These are phyloP conservation scores for Diplodia corticola DNA, from an alignment of 2,329 filamentous ascomycete genomes.

Conservation along the genomic window DNA sequence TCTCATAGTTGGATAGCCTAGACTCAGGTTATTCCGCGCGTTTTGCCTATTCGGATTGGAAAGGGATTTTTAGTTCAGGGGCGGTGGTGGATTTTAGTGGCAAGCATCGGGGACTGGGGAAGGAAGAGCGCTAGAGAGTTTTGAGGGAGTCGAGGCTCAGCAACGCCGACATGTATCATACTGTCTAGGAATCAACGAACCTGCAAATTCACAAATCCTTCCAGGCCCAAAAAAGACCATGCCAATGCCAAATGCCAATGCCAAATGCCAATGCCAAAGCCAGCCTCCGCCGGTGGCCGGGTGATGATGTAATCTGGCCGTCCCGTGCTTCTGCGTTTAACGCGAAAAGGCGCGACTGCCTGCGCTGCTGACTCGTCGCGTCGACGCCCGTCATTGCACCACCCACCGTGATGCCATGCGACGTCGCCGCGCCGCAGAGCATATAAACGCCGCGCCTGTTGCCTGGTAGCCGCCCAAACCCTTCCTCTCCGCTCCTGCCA, in stretches of 20 bases:
- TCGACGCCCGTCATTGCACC: conserved; percentile 8
- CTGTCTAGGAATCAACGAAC: conserved; percentile 23
- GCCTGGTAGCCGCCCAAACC: background rate
- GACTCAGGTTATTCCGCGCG: conserved; percentile 1
- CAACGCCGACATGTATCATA: conserved; percentile 23
- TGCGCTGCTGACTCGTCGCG: conserved; percentile 14
- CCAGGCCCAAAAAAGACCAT: too few relatives aligned
- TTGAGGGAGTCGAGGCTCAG: conserved; percentile 17
- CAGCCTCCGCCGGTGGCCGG: background rate
- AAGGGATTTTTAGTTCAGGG: conserved; percentile 7
- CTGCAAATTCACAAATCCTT: background rate
- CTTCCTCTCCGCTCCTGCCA: background rate
- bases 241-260: too few relatives aligned
- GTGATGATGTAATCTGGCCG: conserved; percentile 18
- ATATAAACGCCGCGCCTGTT: conserved; percentile 1
- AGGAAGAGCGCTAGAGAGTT: conserved; percentile 14
- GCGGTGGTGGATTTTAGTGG: background rate
- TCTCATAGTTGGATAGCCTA: conserved; percentile 15
- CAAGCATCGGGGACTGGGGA: background rate
- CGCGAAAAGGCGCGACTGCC: conserved; percentile 19
- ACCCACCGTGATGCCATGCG: conserved; percentile 10
- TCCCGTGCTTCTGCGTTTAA: conserved; percentile 11
- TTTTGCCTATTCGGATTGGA: conserved; percentile 11
- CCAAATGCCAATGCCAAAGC: background rate
- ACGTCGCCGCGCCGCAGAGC: background rate